Evolutionary conservation across 305 asterid species (phyloP), one percentile per base, ranked within the genome.

Genomic region (Solanum hybrid): DNA sequence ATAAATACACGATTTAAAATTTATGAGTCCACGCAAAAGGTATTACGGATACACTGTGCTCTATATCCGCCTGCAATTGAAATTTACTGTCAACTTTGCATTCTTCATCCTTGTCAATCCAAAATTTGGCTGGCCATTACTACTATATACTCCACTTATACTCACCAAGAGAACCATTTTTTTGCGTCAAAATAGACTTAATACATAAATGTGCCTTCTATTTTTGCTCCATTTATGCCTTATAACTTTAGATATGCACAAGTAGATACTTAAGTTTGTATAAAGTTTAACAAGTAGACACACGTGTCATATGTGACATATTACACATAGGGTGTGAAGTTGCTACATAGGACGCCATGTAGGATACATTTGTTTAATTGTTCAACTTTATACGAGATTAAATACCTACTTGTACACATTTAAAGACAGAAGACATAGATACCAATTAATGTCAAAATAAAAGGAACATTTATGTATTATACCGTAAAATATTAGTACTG

Each of bases 141-240:
- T 3, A 34, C 27, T 20, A 78, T 10, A 34, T 5, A 77, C 26
- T 64, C 27, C 72, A 9, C n/a, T 77, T 34, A 34, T 42, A 42
- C 29, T 36, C 31, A 79, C 34, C 78, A 72, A n/a, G 29, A 66
- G 10, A 14, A 46, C 22, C 64, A 46, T 46, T 46, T 46, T 46
- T 46, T 46, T 42, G 22, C 3, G 2, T 46, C 64, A 46, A 46
- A 46, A 46, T 46, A 46, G 64, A 0, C 22, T 14, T 46, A 46
- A 46, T 14, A 46, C 22, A 46, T 46, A 14, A 5, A 46, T 46
- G 3, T 46, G 22, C 22, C 64, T 46, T 46, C 5, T 5, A 46
- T 46, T 46, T 14, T 46, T 0, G 1, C 32, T 31, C 0, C 3
- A 46, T 46, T 0, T 46, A 14, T 46, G 22, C 0, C 64, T 46